A percentile compares a stretch with the other conserved stretches of the same genome.
These are phyloP conservation scores for Gryganskiella cystojenkinii DNA, from an alignment of 192 early-diverging fungal genomes.

Conservation along the genomic window DNA sequence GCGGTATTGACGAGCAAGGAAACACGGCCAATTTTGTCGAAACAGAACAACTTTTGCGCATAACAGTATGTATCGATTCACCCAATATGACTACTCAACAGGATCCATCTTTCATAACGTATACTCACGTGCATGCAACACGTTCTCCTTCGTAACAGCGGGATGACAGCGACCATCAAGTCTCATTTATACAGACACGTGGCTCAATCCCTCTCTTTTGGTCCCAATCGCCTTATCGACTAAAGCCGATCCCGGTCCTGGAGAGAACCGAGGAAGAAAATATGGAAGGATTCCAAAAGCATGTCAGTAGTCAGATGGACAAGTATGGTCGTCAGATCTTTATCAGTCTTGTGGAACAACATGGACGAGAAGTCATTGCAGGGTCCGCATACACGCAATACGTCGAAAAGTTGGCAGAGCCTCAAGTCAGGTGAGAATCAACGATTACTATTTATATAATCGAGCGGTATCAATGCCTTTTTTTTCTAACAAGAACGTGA, in stretches of 20 bases:
- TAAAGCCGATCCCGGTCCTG: slow-evolving; percentile 74
- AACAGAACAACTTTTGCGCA: slow-evolving; percentile 89
- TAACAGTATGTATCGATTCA: too few species aligned
- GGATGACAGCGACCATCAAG: slow-evolving; percentile 59
- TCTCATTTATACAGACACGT: slow-evolving; percentile 90
- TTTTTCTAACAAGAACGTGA: neutral
- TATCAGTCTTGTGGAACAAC: slow-evolving; percentile 74
- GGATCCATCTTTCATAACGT: too few species aligned
- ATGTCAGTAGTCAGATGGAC: slow-evolving; percentile 63
- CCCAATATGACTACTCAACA: too few species aligned
- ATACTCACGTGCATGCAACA: too few species aligned
- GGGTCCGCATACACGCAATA: slow-evolving; percentile 69
- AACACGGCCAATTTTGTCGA: slow-evolving; percentile 97
- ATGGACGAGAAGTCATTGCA: slow-evolving; percentile 73
- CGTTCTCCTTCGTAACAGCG: slow-evolving; percentile 29
- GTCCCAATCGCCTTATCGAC: slow-evolving; percentile 75
- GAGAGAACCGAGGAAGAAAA: slow-evolving; percentile 66
- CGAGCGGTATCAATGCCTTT: too few species aligned
- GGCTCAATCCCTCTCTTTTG: slow-evolving; percentile 89
- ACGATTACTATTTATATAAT: neutral
- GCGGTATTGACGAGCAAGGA: slow-evolving; percentile 89
- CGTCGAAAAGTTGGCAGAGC: slow-evolving; percentile 59
- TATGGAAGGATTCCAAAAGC: slow-evolving; percentile 59
- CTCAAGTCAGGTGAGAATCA: slow-evolving; percentile 56
- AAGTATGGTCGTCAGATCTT: slow-evolving; percentile 67